Conservation (phyloP, 73 alveolate genomes). For the Tetrahymena elliotti region DNA sequence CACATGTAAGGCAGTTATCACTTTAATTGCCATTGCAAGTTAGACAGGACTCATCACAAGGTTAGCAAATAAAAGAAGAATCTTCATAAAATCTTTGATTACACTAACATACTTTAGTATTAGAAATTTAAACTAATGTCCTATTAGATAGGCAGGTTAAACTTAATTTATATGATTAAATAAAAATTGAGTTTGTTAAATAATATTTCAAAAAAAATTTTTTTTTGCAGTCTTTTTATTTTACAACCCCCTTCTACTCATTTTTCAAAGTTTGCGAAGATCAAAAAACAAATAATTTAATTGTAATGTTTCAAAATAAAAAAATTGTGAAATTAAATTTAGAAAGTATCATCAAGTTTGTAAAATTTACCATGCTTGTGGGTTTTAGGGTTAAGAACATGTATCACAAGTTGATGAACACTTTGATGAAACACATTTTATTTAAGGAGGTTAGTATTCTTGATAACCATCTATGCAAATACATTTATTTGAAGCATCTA, state of each 20-base stretch:
- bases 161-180: neutral
- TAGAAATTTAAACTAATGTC: neutral
- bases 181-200: no score
- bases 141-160: neutral
- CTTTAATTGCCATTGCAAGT: neutral
- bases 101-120: neutral
- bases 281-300: no score
- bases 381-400: neutral
- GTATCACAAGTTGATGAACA: neutral
- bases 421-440: neutral
- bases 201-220: no score
- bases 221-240: no score
- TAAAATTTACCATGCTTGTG: neutral
- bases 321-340: no score
- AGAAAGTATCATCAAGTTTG: no score
- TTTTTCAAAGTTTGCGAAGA: no score
- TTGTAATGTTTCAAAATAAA: no score
- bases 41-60: neutral
- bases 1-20: neutral
- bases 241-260: no score
- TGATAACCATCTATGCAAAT: neutral
- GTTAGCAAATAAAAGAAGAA: neutral
- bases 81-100: neutral
- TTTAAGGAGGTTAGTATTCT: neutral
- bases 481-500: neutral